Conservation (phyloP, 202 grass and related monocot genomes). For the Panicum virgatum region DNA sequence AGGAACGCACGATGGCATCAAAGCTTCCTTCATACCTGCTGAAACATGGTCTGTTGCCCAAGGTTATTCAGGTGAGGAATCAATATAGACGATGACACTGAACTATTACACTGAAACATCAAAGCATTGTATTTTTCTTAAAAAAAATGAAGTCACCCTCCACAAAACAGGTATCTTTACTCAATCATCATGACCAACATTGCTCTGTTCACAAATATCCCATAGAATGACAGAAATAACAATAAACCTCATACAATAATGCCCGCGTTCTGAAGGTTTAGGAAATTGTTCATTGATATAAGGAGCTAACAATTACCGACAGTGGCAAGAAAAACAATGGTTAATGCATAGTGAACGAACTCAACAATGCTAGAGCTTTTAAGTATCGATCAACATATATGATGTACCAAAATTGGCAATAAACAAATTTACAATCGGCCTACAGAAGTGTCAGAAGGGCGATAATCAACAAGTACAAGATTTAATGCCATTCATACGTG, state of each 20-base stretch:
- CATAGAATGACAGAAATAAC: neutral
- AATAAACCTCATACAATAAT: neutral
- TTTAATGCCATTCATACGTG: neutral
- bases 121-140: neutral
- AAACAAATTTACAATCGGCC: neutral
- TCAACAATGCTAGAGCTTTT: neutral
- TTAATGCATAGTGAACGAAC: neutral
- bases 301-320: neutral
- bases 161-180: neutral
- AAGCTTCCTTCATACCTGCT: slow-evolving; percentile 74
- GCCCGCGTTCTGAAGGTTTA: neutral
- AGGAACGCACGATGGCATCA: slow-evolving; percentile 11
- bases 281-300: neutral
- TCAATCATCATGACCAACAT: neutral
- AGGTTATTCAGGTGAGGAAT: slow-evolving; percentile 97
- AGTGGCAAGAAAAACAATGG: neutral
- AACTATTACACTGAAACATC: slow-evolving; percentile 64
- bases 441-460: neutral
- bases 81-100: slow-evolving; percentile 71
- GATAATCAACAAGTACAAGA: slow-evolving; percentile 5
- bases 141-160: neutral
- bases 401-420: neutral
- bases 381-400: neutral
- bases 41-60: slow-evolving; percentile 92
- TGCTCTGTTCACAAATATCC: neutral